phyloP scores from a whole-genome alignment of 1,284 basidiomycete genomes.

The Meira miltonrushii region DNA sequence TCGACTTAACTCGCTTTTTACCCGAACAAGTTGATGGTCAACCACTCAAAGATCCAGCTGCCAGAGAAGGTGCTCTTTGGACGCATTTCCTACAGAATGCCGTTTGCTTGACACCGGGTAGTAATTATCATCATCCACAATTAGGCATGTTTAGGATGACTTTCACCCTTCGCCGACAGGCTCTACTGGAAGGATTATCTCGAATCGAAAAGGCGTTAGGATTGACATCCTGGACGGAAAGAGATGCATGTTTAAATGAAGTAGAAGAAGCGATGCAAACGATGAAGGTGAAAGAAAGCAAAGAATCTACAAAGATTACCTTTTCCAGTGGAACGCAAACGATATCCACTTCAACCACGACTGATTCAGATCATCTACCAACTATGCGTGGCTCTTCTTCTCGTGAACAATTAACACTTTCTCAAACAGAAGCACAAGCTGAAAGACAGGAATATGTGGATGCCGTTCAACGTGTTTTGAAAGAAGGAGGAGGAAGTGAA shows the following conservation, averaged over 20 bases:
- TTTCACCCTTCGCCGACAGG: constrained; percentile 6
- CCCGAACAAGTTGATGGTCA: constrained; percentile 58
- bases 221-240: constrained; percentile 5
- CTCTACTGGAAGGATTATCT: constrained; percentile 11
- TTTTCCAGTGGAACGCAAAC: too few species aligned
- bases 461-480: too few species aligned
- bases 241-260: background rate
- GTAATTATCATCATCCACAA: constrained; percentile 16
- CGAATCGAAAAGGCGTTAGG: constrained; percentile 12
- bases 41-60: background rate
- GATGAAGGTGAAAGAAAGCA: background rate
- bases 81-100: constrained; percentile 1
- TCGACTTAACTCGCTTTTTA: constrained; percentile 68
- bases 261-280: background rate
- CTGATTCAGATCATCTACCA: too few species aligned
- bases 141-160: constrained; percentile 15
- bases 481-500: too few species aligned
- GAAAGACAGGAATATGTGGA: too few species aligned
- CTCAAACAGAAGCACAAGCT: too few species aligned
- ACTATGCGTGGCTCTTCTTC: too few species aligned
- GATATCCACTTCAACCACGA: too few species aligned
- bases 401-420: too few species aligned
- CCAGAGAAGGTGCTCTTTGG: constrained; percentile 20
- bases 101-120: constrained; percentile 11
- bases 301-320: too few species aligned